Conservation (phyloP, 768 basidiomycete genomes). For the Mrakia hoshinonis region DNA sequence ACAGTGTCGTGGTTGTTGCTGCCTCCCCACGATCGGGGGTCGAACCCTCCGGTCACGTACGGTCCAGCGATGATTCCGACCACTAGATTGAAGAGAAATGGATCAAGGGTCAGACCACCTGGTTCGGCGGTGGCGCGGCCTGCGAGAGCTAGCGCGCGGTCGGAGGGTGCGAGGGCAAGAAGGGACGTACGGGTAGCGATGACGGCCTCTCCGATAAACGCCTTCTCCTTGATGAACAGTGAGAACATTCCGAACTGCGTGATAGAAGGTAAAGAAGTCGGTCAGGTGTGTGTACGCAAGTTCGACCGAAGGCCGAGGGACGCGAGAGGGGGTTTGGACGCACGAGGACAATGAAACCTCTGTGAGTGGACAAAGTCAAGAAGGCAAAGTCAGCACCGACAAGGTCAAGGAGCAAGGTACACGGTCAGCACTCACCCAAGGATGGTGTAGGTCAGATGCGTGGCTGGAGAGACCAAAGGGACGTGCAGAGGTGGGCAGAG, state of each 20-base stretch:
- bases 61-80: conserved; percentile 32
- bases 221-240: conserved; percentile 75
- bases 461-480: not conserved
- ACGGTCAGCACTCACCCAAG: conserved; percentile 51
- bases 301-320: not conserved
- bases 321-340: conserved; percentile 33
- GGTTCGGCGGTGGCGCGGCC: too few species aligned
- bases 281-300: not conserved
- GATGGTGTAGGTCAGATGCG: conserved; percentile 69
- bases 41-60: conserved; percentile 35
- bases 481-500: not conserved
- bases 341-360: conserved; percentile 66
- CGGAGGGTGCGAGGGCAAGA: conserved; percentile 47
- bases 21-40: conserved; percentile 33
- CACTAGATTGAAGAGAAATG: conserved; percentile 37
- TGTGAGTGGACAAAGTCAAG: conserved; percentile 20
- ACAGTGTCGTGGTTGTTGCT: conserved; percentile 36
- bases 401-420: conserved; percentile 11
- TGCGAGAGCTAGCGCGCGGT: not conserved
- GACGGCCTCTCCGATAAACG: conserved; percentile 93
- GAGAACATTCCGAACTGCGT: conserved; percentile 88
- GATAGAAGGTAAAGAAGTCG: not conserved
- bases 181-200: conserved; percentile 86
- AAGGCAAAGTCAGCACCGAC: conserved; percentile 33
- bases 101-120: too few species aligned